A percentile compares a stretch with the other conserved stretches of the same genome.
These are phyloP conservation scores for Lodderomyces pseudojiufengensis DNA, from an alignment of 1,139 yeast species.

Conservation along the genomic window DNA sequence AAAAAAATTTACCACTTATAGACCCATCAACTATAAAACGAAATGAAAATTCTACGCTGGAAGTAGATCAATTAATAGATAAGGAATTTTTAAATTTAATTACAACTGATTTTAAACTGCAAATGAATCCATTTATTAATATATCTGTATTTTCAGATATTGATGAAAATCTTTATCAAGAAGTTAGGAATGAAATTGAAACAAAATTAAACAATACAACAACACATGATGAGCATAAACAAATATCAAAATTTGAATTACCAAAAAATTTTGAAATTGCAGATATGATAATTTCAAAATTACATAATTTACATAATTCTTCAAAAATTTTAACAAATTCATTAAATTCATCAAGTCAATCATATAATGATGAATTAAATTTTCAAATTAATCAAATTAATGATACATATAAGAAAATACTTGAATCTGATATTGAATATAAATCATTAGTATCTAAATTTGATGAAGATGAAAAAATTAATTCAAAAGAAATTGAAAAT, in stretches of 20 bases:
- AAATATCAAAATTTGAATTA: slow-evolving; percentile 3
- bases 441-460: slow-evolving; percentile 1
- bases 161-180: slow-evolving; percentile 31
- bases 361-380: slow-evolving; percentile 1
- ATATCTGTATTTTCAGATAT: slow-evolving; percentile 34
- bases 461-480: slow-evolving; percentile 3
- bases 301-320: slow-evolving; percentile 9
- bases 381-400: slow-evolving; percentile 1
- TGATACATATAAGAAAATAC: slow-evolving; percentile 1
- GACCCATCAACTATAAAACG: slow-evolving; percentile 18
- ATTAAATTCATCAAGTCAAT: not conserved
- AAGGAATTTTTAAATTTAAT: slow-evolving; percentile 38
- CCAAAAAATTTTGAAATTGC: slow-evolving; percentile 8
- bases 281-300: slow-evolving; percentile 5
- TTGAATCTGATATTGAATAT: slow-evolving; percentile 5
- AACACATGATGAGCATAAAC: not conserved
- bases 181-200: slow-evolving; percentile 29
- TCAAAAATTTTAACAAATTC: not conserved
- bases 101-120: slow-evolving; percentile 45
- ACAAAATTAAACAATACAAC: slow-evolving; percentile 15
- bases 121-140: slow-evolving; percentile 19
- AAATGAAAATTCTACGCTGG: slow-evolving; percentile 5
- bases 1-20: slow-evolving; percentile 51
- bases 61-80: slow-evolving; percentile 28
- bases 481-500: slow-evolving; percentile 4